Evolutionary conservation across 352 stramenopile genomes (phyloP).

Genomic region (Globisporangium perplexum): DNA sequence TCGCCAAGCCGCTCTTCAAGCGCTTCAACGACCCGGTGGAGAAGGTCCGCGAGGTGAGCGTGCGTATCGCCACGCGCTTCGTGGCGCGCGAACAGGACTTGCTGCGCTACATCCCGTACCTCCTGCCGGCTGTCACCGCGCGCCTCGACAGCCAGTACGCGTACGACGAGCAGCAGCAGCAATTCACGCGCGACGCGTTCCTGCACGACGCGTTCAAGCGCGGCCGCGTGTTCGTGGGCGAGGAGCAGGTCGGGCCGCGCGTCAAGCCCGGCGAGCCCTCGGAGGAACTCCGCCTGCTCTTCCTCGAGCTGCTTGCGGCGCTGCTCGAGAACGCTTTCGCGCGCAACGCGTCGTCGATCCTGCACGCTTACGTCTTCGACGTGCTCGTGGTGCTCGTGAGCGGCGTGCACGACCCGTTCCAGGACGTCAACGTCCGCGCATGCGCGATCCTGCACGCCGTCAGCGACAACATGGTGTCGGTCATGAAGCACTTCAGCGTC

Average conservation of each 20-base stretch:
- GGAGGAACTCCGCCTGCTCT: conserved; percentile 67
- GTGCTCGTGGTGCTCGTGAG: conserved; percentile 60
- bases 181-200: conserved; percentile 62
- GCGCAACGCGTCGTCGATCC: conserved; percentile 52
- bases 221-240: conserved; percentile 52
- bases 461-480: conserved; percentile 76
- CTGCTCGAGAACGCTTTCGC: conserved; percentile 51
- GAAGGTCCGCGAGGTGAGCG: conserved; percentile 68
- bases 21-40: conserved; percentile 80
- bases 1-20: conserved; percentile 77
- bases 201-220: conserved; percentile 74
- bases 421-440: conserved; percentile 74
- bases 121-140: conserved; percentile 64
- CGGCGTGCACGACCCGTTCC: conserved; percentile 84
- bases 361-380: conserved; percentile 82
- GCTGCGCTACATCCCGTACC: conserved; percentile 61
- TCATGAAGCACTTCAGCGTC: conserved; percentile 93
- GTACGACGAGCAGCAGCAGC: conserved; percentile 73
- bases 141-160: conserved; percentile 59
- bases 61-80: conserved; percentile 43
- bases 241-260: conserved; percentile 25
- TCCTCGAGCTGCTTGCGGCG: conserved; percentile 44
- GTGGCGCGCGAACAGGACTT: conserved; percentile 48
- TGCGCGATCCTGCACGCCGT: conserved; percentile 44
- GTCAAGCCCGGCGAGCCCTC: conserved; percentile 58